Conservation (phyloP, 805 yeast genomes). For the Lipomyces oligophaga region DNA sequence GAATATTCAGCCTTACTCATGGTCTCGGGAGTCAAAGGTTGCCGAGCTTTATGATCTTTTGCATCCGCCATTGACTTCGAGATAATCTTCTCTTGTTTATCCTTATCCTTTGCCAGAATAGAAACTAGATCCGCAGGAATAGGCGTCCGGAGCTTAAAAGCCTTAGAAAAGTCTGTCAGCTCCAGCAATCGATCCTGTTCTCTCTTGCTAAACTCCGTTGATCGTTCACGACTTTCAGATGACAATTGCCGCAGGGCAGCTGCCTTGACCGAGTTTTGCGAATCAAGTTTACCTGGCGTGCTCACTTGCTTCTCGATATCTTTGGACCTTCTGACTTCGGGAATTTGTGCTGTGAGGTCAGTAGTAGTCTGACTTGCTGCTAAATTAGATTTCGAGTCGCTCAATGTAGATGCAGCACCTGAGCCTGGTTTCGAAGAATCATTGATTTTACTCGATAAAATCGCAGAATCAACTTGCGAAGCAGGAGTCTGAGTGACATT, state of each 20-base stretch:
- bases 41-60: conserved; percentile 17
- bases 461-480: conserved; percentile 24
- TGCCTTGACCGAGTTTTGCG: conserved; percentile 17
- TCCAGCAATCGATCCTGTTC: conserved; percentile 38
- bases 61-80: conserved; percentile 32
- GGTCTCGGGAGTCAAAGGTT: conserved; percentile 27
- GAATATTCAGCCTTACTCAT: conserved; percentile 22
- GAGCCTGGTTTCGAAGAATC: conserved; percentile 2
- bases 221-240: conserved; percentile 36
- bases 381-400: not conserved
- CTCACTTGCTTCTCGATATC: not conserved
- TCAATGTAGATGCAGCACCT: not conserved
- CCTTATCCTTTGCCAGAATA: conserved; percentile 61
- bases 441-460: conserved; percentile 14
- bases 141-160: conserved; percentile 58
- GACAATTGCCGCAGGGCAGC: conserved; percentile 36
- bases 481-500: conserved; percentile 21
- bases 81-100: conserved; percentile 59
- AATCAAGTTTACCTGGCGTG: not conserved
- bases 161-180: conserved; percentile 73
- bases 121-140: conserved; percentile 65
- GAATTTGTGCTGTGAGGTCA: too few relatives aligned
- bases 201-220: conserved; percentile 31
- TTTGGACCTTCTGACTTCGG: too few relatives aligned
- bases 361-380: not conserved